Evolutionary conservation across 441 rosid genomes (phyloP), one percentile per base, ranked within the genome.

Genomic region (Erysimum pusillum): DNA sequence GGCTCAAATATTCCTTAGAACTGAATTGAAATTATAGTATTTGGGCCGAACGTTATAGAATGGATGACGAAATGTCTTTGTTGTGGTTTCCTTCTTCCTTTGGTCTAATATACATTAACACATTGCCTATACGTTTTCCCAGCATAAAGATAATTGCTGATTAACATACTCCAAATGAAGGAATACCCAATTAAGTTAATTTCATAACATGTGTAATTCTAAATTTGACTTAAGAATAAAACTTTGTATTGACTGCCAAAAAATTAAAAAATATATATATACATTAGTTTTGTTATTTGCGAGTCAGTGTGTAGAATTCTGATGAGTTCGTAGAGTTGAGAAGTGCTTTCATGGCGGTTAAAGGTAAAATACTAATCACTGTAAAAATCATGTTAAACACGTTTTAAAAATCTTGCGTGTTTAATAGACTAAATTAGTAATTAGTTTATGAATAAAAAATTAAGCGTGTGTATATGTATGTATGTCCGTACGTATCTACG

Each of bases 401-500:
- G 61, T 15, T 58, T 46, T 14, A 1, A 6, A 54, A 65, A 38
- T 2, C 11, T 39, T 63, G 44, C 58, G 18, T 73, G 46, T 54
- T 57, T n/a, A 46, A 38, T 35, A 20, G 48, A 32, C 58, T 44
- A 64, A 45, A 64, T 54, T 56, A 22, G 36, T 56, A 4, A 48
- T 49, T 14, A 70, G 44, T 31, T 5, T 13, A 34, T 17, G 7
- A 28, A 32, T 31, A 73, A 52, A 18, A 36, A 3, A 3, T 15
- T 22, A 14, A 42, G n/a, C 53, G 35, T 58, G 67, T 31, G 51
- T 44, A 7, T 67, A 39, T 34, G 5, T 70, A 25, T 66, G 56
- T 71, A n/a, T n/a, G n/a, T n/a, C 66, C 18, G 70, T 76, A 69
- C 64, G 71, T 76, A 63, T 72, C 54, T 75, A 75, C 79, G 79